A percentile compares a stretch with the other conserved stretches of the same genome.
Conservation (phyloP, 176 grass and related monocot genomes). For the Aechmea fasciata region DNA sequence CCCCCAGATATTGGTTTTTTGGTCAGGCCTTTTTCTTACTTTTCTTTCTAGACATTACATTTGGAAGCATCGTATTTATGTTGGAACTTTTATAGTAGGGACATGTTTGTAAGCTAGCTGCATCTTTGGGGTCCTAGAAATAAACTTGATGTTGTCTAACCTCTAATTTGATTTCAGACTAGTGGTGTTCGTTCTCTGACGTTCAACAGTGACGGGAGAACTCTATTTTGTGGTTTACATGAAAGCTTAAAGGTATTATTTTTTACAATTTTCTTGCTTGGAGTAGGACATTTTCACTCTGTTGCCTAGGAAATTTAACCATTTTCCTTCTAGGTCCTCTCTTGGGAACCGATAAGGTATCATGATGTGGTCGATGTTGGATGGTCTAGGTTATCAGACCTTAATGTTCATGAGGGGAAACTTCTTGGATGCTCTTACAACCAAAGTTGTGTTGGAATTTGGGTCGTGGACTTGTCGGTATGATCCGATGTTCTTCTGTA, state of each 20-base stretch:
- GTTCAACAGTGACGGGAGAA: constrained; percentile 80
- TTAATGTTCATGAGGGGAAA: constrained; percentile 78
- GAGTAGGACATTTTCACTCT: neutral
- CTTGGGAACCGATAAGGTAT: constrained; percentile 84
- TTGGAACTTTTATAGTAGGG: too few relatives aligned
- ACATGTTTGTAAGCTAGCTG: too few relatives aligned
- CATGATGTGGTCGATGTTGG: constrained; percentile 71
- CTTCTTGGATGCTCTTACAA: constrained; percentile 94
- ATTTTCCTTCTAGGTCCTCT: constrained; percentile 59
- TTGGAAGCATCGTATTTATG: too few relatives aligned
- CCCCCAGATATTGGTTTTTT: too few relatives aligned
- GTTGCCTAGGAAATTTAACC: constrained; percentile 7
- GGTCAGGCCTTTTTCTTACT: too few relatives aligned
- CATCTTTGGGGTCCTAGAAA: neutral
- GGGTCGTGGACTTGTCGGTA: constrained; percentile 80
- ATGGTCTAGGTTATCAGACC: constrained; percentile 79
- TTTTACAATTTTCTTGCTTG: constrained; percentile 3
- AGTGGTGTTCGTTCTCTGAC: constrained; percentile 72
- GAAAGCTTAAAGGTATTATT: constrained; percentile 81
- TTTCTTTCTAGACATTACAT: too few relatives aligned
- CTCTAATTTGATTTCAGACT: constrained; percentile 40
- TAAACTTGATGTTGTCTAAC: constrained; percentile 17
- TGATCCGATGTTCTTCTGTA: neutral
- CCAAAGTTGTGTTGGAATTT: constrained; percentile 86
- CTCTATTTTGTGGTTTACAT: constrained; percentile 87